Evolutionary conservation across 208 protist genomes (phyloP), one percentile per base, ranked within the genome.

Genomic region (Herpetomonas samuelpessoai): DNA sequence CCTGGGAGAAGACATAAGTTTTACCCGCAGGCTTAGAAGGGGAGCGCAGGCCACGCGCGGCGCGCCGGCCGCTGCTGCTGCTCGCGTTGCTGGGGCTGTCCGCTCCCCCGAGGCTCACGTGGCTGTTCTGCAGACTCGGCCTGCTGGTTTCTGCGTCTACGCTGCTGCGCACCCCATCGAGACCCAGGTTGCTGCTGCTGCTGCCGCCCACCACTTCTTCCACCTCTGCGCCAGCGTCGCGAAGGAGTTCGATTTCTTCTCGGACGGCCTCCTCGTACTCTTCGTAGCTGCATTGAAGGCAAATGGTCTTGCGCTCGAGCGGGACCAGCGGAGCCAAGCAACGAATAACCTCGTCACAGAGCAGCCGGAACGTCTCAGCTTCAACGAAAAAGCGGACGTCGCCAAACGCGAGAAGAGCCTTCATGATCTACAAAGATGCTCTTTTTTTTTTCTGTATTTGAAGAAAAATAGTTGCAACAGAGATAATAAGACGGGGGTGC

Each of bases 351-450:
- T 80, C 72, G 0, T 26, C 25, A 57, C 75, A 83, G 53, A 86
- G 62, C 16, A 64, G 53, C 30, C 52, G 60, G 57, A 73, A 83
- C 55, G 66, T 59, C 22, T 64, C 60, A 44, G 64, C 74, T 21
- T 79, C 74, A 1, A 76, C 26, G 12, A 82, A 12, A 45, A 86
- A 76, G 27, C 65, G 68, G 25, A 69, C 68, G 2, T 61, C 63
- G 19, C 70, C 74, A 19, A 79, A 57, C 57, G 75, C 57, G 0
- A 81, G 54, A 52, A 81, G 19, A 1, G 74, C 74, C 46, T 64
- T 73, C 79, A 79, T 81, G 16, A 19, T n/a, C n/a, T n/a, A n/a
- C n/a, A n/a, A n/a, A n/a, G n/a, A n/a, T n/a, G n/a, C n/a, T n/a
- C n/a, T n/a, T n/a, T n/a, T n/a, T n/a, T n/a, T n/a, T n/a, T n/a